Evolutionary conservation across 441 rosid species (phyloP).

Genomic region (Lepidium campestre): DNA sequence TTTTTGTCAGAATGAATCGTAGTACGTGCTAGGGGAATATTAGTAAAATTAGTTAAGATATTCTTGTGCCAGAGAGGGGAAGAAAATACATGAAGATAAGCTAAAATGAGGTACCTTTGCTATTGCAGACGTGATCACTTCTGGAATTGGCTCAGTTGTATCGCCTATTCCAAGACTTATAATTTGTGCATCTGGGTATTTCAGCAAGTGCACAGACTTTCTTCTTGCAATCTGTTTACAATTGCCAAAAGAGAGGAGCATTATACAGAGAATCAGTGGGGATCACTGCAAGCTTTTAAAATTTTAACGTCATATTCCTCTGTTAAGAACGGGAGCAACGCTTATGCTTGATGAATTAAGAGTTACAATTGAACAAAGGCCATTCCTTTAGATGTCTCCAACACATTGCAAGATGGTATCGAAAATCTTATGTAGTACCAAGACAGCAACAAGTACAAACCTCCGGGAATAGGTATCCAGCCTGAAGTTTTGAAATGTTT

Average conservation of each 20-base stretch:
- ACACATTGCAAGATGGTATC: neutral
- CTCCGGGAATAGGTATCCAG: slow-evolving; percentile 96
- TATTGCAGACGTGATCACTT: slow-evolving; percentile 82
- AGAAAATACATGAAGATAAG: neutral
- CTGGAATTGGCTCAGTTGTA: slow-evolving; percentile 97
- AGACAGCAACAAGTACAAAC: slow-evolving; percentile 33
- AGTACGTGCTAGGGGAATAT: neutral
- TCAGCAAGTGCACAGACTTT: slow-evolving; percentile 76
- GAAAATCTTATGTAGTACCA: neutral
- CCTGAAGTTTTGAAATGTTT: slow-evolving; percentile 93
- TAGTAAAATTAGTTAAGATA: neutral
- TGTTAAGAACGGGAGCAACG: neutral
- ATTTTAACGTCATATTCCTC: neutral
- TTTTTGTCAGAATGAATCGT: neutral
- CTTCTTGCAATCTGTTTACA: slow-evolving; percentile 73
- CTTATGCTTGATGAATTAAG: neutral
- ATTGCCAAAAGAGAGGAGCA: neutral
- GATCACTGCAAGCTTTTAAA: neutral
- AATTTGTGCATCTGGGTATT: slow-evolving; percentile 82
- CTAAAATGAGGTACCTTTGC: slow-evolving; percentile 44
- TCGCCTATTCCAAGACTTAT: slow-evolving; percentile 98
- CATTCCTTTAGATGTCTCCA: neutral
- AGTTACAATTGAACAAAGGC: neutral
- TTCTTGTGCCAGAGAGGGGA: neutral
- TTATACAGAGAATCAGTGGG: neutral